phyloP scores from a whole-genome alignment of 106 monocot genomes.

The Dendrobium chrysotoxum region DNA sequence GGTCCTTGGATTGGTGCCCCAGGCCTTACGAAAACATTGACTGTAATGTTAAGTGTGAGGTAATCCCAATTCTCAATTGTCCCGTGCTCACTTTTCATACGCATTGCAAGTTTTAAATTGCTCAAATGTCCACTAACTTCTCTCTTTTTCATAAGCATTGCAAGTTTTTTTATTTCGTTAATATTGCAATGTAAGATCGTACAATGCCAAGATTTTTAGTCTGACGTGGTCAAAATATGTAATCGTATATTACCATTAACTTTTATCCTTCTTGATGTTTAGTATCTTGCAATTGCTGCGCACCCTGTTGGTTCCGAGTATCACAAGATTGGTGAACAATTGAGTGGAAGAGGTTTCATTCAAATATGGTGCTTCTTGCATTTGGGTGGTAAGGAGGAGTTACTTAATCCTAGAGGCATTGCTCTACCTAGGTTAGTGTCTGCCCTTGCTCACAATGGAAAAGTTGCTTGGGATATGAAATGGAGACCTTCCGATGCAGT shows the following conservation, averaged over 20 bases:
- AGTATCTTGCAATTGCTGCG: constrained; percentile 92
- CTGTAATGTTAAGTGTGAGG: constrained; percentile 49
- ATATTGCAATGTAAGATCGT: background rate
- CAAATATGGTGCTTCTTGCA: constrained; percentile 87
- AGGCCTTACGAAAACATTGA: constrained; percentile 24
- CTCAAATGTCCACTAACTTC: too few relatives aligned
- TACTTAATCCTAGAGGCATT: constrained; percentile 12
- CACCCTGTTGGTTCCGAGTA: constrained; percentile 77
- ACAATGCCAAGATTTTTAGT: background rate
- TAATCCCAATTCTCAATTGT: constrained; percentile 8
- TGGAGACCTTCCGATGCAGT: constrained; percentile 52
- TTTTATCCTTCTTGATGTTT: constrained; percentile 8
- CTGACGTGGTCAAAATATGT: background rate
- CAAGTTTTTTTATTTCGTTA: background rate
- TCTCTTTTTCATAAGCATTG: too few relatives aligned
- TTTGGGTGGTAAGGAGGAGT: constrained; percentile 22
- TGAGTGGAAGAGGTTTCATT: constrained; percentile 71
- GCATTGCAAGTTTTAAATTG: background rate
- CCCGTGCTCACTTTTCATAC: background rate
- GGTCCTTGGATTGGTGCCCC: constrained; percentile 97
- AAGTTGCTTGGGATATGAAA: constrained; percentile 97
- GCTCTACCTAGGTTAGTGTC: constrained; percentile 58
- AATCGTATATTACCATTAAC: background rate
- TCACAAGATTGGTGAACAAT: constrained; percentile 71
- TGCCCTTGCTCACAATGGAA: constrained; percentile 84